Evolutionary conservation across 2,329 filamentous ascomycete genomes (phyloP).

Genomic region (Periconia sp.): DNA sequence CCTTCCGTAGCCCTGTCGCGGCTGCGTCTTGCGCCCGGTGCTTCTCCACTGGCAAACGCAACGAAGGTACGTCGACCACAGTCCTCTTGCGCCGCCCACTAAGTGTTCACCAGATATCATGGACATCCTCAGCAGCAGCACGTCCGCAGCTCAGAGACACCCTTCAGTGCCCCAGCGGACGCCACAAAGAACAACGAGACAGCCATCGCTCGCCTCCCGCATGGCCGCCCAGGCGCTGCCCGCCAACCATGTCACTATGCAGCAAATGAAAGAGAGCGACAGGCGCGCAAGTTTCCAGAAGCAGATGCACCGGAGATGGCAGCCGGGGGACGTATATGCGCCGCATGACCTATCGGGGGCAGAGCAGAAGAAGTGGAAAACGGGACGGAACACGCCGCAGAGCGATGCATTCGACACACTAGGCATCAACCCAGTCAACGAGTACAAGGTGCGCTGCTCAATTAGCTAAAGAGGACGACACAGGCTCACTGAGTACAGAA

Average conservation of each 20-base stretch:
- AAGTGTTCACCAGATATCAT: slow-evolving; percentile 12
- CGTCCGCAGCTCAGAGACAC: slow-evolving; percentile 3
- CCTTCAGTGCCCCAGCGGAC: slow-evolving; percentile 14
- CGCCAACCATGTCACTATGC: too few relatives aligned
- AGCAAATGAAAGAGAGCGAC: slow-evolving; percentile 35
- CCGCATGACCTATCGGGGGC: slow-evolving; percentile 81
- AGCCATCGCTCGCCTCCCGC: slow-evolving; percentile 16
- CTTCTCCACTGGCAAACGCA: slow-evolving; percentile 31
- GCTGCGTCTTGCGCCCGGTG: slow-evolving; percentile 23
- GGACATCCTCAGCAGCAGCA: slow-evolving; percentile 24
- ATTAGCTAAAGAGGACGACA: not conserved
- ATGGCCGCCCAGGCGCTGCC: slow-evolving; percentile 26
- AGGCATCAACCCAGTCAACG: slow-evolving; percentile 77
- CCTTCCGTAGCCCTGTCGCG: slow-evolving; percentile 16
- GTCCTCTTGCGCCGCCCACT: not conserved
- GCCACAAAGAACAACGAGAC: not conserved
- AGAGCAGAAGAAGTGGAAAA: slow-evolving; percentile 84
- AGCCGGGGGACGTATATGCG: slow-evolving; percentile 82
- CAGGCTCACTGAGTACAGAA: slow-evolving; percentile 64
- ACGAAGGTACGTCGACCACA: slow-evolving; percentile 20
- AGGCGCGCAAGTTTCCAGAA: slow-evolving; percentile 58
- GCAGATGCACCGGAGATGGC: slow-evolving; percentile 75
- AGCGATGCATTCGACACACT: slow-evolving; percentile 80
- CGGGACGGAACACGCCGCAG: slow-evolving; percentile 54
- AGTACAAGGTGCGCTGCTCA: slow-evolving; percentile 87